phyloP scores from a whole-genome alignment of 225 moss, liverwort and hornwort species.

The Pleurozium schreberi region DNA sequence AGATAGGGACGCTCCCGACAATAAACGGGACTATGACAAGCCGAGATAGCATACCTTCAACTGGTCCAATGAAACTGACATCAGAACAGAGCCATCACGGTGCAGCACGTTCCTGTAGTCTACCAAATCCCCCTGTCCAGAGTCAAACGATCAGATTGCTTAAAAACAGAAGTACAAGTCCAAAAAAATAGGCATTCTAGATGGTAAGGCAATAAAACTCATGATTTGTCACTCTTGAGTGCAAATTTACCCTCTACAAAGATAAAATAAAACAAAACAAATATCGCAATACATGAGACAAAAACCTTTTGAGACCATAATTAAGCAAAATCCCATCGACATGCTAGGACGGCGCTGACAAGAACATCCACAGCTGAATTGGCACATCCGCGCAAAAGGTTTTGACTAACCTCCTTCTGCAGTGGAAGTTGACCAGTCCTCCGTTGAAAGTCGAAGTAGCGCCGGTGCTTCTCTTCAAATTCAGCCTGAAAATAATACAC shows the following conservation, averaged over 20 bases:
- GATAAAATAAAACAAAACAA: neutral
- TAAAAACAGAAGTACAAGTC: neutral
- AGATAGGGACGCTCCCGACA: neutral
- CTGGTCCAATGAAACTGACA: constrained; percentile 83
- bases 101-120: constrained; percentile 90
- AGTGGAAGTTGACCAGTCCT: constrained; percentile 77
- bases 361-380: neutral
- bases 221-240: neutral
- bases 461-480: constrained; percentile 80
- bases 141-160: neutral
- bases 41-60: constrained; percentile 40
- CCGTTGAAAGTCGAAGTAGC: constrained; percentile 91
- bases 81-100: constrained; percentile 93
- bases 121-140: constrained; percentile 48
- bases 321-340: neutral
- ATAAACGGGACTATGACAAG: neutral
- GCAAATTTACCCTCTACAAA: neutral
- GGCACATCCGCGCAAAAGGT: neutral
- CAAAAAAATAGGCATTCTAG: neutral
- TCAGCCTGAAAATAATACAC: constrained; percentile 24
- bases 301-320: neutral
- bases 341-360: neutral
- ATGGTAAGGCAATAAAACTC: neutral
- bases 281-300: neutral
- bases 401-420: constrained; percentile 64